Evolutionary conservation across 352 stramenopile species (phyloP).

Genomic region (Pythium brachiatum): DNA sequence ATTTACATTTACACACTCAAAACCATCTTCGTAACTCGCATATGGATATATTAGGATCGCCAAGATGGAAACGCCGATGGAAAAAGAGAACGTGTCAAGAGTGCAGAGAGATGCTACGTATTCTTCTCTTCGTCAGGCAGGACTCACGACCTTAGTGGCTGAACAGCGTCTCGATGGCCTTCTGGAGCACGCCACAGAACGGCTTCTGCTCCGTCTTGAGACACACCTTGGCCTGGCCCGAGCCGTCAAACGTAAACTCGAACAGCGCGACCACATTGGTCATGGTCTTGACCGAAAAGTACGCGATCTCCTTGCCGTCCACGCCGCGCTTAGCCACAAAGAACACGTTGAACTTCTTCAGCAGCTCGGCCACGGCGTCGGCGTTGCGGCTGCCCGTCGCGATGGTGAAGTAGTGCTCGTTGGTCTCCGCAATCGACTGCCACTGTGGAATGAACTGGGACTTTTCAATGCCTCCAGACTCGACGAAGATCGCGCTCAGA

Average conservation of each 20-base stretch:
- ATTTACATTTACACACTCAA: not conserved
- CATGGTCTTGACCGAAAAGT: constrained; percentile 94
- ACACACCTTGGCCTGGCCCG: constrained; percentile 91
- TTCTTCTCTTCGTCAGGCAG: not conserved
- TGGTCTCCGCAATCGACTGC: constrained; percentile 95
- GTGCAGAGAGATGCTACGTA: too few species aligned
- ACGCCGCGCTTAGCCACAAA: constrained; percentile 93
- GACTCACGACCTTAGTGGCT: constrained; percentile 28
- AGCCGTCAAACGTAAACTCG: constrained; percentile 95
- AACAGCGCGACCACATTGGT: constrained; percentile 92
- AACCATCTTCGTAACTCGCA: not conserved
- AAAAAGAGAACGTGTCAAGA: too few species aligned
- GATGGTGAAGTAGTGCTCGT: constrained; percentile 93
- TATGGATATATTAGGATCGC: constrained; percentile 24
- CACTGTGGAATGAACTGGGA: constrained; percentile 93
- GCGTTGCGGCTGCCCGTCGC: constrained; percentile 57
- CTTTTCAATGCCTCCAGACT: constrained; percentile 88
- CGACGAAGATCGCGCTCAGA: constrained; percentile 87
- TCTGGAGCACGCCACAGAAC: constrained; percentile 88
- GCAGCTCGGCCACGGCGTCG: constrained; percentile 84
- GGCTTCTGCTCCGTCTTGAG: constrained; percentile 93
- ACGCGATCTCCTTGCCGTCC: constrained; percentile 94
- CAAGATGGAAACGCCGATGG: constrained; percentile 2
- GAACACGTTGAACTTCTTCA: constrained; percentile 92
- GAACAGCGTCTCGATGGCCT: constrained; percentile 81